Percentiles rank a stretch among this genome's conserved stretches.
phyloP scores from a whole-genome alignment of 2,329 filamentous ascomycete genomes.

The Talaromyces sp. region DNA sequence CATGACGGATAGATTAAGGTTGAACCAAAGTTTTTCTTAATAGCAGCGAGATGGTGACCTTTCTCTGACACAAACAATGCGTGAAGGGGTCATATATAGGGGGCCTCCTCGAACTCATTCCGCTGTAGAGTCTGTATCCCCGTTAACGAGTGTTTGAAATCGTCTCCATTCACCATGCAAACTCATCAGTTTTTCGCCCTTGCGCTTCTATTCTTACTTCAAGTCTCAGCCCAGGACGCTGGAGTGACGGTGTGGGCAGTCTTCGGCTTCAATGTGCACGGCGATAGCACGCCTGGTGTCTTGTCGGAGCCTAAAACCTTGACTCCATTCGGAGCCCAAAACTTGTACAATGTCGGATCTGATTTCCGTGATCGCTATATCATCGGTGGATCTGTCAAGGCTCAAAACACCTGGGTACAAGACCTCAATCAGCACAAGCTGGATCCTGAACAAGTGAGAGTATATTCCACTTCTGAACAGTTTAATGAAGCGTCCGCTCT shows the following conservation, averaged over 20 bases:
- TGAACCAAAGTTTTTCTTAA: conserved; percentile 2
- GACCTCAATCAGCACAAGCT: conserved; percentile 47
- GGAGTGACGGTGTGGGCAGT: conserved; percentile 44
- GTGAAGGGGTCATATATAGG: not conserved
- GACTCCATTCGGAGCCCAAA: conserved; percentile 55
- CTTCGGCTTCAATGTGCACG: conserved; percentile 54
- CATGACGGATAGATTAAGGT: conserved; percentile 10
- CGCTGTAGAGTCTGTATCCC: not conserved
- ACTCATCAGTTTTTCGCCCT: not conserved
- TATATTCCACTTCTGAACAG: conserved; percentile 49
- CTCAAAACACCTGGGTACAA: conserved; percentile 37
- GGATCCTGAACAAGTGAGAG: conserved; percentile 46
- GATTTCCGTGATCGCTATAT: conserved; percentile 56
- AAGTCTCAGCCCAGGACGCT: conserved; percentile 28
- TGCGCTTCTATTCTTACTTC: conserved; percentile 16
- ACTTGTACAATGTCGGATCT: conserved; percentile 50
- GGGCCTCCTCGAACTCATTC: not conserved
- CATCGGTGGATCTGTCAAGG: conserved; percentile 21
- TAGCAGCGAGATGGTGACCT: conserved; percentile 10
- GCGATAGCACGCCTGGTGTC: conserved; percentile 53
- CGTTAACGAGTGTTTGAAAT: not conserved
- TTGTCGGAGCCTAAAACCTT: conserved; percentile 39
- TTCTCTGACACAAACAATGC: conserved; percentile 13
- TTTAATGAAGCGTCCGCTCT: conserved; percentile 53
- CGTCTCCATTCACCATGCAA: conserved; percentile 4